Conservation (phyloP, 768 basidiomycete genomes). For the Lactarius indigo region DNA sequence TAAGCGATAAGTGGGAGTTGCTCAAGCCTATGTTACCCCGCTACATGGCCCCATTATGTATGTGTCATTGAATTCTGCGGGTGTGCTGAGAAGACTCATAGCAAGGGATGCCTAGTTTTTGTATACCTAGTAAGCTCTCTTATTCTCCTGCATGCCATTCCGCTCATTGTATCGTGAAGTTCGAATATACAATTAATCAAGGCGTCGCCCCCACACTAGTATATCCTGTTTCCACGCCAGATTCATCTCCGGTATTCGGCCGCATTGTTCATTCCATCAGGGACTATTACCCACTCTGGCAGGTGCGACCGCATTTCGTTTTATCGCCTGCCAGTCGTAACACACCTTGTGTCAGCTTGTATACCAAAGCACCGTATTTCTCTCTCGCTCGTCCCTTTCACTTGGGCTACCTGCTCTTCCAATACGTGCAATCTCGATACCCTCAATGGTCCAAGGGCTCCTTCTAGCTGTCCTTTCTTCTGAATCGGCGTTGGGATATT, state of each 20-base stretch:
- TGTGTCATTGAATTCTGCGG: conserved; percentile 33
- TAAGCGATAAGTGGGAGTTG: conserved; percentile 74
- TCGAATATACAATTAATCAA: conserved; percentile 90
- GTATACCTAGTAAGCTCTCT: conserved; percentile 53
- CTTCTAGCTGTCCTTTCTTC: conserved; percentile 61
- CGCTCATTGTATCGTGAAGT: conserved; percentile 39
- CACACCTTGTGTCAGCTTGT: conserved; percentile 49
- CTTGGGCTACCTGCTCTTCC: conserved; percentile 81
- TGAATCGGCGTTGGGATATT: conserved; percentile 69
- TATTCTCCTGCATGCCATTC: conserved; percentile 1
- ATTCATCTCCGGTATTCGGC: conserved; percentile 59
- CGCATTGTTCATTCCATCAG: conserved; percentile 78
- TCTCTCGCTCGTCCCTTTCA: conserved; percentile 89
- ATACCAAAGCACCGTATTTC: conserved; percentile 87
- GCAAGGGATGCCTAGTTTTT: conserved; percentile 39
- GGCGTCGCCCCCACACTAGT: conserved; percentile 88
- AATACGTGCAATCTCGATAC: conserved; percentile 59
- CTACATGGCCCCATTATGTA: conserved; percentile 94
- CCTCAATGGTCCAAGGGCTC: conserved; percentile 67
- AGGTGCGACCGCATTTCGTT: conserved; percentile 46
- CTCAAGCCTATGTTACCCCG: conserved; percentile 72
- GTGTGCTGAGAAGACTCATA: not conserved
- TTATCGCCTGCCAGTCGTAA: not conserved
- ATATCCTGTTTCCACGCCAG: conserved; percentile 73
- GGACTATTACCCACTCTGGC: conserved; percentile 96